phyloP scores from a whole-genome alignment of 257 asterid genomes.

The Nicotiana tabacum region DNA sequence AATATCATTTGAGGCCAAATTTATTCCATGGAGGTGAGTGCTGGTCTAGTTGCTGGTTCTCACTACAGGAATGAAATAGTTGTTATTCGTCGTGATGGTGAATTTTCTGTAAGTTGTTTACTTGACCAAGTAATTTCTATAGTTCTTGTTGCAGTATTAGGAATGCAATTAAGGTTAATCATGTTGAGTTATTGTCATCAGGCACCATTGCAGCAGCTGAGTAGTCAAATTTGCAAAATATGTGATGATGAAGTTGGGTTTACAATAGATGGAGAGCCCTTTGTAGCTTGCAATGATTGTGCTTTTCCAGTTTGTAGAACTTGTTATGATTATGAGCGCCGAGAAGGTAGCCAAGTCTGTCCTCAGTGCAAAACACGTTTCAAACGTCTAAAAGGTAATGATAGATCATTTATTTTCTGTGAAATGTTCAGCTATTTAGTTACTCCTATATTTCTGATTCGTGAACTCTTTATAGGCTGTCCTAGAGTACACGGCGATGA shows the following conservation, averaged over 20 bases:
- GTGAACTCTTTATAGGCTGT: conserved; percentile 15
- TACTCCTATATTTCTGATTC: not conserved
- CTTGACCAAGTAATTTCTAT: not conserved
- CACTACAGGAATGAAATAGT: conserved; percentile 19
- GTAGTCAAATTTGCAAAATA: conserved; percentile 18
- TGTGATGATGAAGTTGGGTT: conserved; percentile 30
- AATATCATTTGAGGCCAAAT: not conserved
- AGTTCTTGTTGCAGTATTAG: not conserved
- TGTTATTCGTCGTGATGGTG: conserved; percentile 14
- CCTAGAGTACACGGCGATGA: conserved; percentile 31
- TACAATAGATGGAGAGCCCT: conserved; percentile 25
- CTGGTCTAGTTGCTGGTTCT: conserved; percentile 18
- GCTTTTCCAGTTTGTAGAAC: conserved; percentile 34
- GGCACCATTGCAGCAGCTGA: conserved; percentile 11
- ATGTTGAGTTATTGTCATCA: not conserved
- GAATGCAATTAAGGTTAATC: not conserved
- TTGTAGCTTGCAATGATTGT: conserved; percentile 35
- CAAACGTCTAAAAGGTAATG: conserved; percentile 28
- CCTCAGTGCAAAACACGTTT: conserved; percentile 37
- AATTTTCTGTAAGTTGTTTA: conserved; percentile 7
- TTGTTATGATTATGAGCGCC: conserved; percentile 38
- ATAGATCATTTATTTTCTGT: not conserved
- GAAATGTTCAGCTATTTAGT: not conserved
- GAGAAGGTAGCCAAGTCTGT: conserved; percentile 31
- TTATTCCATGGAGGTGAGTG: not conserved